Evolutionary conservation across 495 filamentous ascomycete genomes (phyloP).

Genomic region (Penicillium cinerascens): DNA sequence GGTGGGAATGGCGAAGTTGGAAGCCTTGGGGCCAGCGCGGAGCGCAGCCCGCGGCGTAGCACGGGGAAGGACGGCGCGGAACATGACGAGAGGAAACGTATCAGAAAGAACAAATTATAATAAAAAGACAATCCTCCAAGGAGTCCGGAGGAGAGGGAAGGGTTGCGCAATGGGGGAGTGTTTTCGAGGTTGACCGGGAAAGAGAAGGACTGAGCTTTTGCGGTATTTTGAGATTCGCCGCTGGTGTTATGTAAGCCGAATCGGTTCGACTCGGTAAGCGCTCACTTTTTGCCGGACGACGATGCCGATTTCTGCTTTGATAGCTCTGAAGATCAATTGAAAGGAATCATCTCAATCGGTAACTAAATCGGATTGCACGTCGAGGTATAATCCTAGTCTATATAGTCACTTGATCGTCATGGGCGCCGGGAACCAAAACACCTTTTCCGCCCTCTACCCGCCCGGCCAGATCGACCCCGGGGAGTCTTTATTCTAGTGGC

Average conservation of each 20-base stretch:
- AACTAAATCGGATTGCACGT: background rate
- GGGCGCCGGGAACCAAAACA: slow-evolving; percentile 4
- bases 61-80: slow-evolving; percentile 68
- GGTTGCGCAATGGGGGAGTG: slow-evolving; percentile 23
- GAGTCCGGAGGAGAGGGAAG: slow-evolving; percentile 19
- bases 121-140: slow-evolving; percentile 28
- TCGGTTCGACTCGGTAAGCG: slow-evolving; percentile 25
- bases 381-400: background rate
- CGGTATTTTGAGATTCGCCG: slow-evolving; percentile 25
- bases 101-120: slow-evolving; percentile 23
- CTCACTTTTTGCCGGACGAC: slow-evolving; percentile 8
- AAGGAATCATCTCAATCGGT: background rate
- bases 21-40: slow-evolving; percentile 42
- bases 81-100: slow-evolving; percentile 53
- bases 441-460: slow-evolving; percentile 20
- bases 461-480: slow-evolving; percentile 15
- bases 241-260: slow-evolving; percentile 20
- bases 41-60: slow-evolving; percentile 63
- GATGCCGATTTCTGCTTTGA: slow-evolving; percentile 7
- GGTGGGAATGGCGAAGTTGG: slow-evolving; percentile 55
- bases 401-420: background rate
- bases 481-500: background rate
- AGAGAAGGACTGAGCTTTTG: slow-evolving; percentile 33
- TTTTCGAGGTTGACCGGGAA: slow-evolving; percentile 27
- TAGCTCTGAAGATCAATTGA: background rate